Evolutionary conservation across 306 rosid species (phyloP), one percentile per base, ranked within the genome.

Genomic region (Quercus dentata): DNA sequence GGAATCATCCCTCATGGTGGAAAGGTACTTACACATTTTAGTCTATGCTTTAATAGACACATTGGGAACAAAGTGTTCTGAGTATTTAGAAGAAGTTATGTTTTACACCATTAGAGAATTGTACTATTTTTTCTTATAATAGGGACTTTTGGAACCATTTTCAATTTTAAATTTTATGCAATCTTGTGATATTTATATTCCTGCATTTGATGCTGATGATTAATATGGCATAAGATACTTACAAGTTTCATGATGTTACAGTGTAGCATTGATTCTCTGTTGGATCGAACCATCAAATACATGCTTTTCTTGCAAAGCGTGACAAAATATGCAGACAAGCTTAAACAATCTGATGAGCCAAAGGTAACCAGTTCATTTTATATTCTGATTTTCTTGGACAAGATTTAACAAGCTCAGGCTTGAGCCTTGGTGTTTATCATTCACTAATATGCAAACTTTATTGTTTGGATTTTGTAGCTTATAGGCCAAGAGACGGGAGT

Each of bases 201-300:
- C 20, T 70, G 30, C n/a, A 31, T 5, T 19, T 67, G 65, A 27
- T 49, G 70, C 13, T 46, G 72, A 69, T 55, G 23, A 76, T 25
- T 69, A 31, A n/a, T 65, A 75, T 12, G 54, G 54, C 54, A 49
- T 49, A 49, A 13, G 17, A 49, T 49, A 49, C 54, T 49, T 49
- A 27, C 63, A 28, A 69, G 13, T 80, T 77, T 72, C 71, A 44
- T 87, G 72, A 83, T 89, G 85, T 23, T 74, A 87, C 98, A 93
- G 99, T 93, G 94, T 88, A 95, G 96, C 92, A 95, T 95, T 19
- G 98, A 93, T 86, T 87, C 88, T 27, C 83, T 95, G 88, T 86
- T 95, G 83, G 94, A 90, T 76, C 91, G 91, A 19, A 91, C 97
- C 31, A 90, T 91, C 91, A 87, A 87, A 80, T 91, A 95, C 94